A percentile compares a stretch with the other conserved stretches of the same genome.
Evolutionary conservation across 805 yeast genomes (phyloP).

Genomic region (Ogataea angusta): DNA sequence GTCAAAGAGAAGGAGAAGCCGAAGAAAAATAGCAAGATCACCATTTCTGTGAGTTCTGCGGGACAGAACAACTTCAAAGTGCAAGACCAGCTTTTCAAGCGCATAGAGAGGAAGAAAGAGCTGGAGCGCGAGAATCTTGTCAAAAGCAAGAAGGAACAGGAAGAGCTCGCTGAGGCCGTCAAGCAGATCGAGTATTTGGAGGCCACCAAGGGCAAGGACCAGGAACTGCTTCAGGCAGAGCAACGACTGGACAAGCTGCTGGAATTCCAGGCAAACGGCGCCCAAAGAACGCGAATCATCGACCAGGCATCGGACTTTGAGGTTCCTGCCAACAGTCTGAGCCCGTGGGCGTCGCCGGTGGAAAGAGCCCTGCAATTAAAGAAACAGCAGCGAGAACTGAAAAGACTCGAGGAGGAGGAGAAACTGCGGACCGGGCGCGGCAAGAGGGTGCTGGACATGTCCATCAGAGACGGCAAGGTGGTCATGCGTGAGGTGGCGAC

Average conservation of each 20-base stretch:
- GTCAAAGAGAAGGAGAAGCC: constrained; percentile 17
- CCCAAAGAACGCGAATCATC: constrained; percentile 86
- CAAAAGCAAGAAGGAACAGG: constrained; percentile 35
- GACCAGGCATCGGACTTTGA: constrained; percentile 92
- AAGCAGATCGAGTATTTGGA: constrained; percentile 44
- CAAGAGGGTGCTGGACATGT: constrained; percentile 69
- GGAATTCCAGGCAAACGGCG: constrained; percentile 79
- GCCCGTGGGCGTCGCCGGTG: constrained; percentile 80
- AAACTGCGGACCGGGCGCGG: constrained; percentile 68
- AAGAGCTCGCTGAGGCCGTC: constrained; percentile 40
- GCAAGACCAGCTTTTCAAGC: constrained; percentile 61
- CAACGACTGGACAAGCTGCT: constrained; percentile 69
- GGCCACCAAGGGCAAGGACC: constrained; percentile 41
- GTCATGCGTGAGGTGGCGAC: constrained; percentile 48
- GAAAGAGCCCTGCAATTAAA: constrained; percentile 87
- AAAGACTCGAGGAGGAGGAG: constrained; percentile 60
- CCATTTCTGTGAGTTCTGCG: constrained; percentile 53
- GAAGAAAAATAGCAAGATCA: constrained; percentile 49
- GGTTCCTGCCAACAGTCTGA: constrained; percentile 46
- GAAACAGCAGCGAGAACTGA: constrained; percentile 72
- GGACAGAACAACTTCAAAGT: constrained; percentile 65
- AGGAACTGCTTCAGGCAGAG: constrained; percentile 67
- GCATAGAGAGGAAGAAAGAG: constrained; percentile 49
- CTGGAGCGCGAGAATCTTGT: constrained; percentile 34
- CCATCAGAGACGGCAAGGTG: constrained; percentile 78